Conservation (phyloP, 805 yeast genomes). For the Nakazawaea laoshanensis region DNA sequence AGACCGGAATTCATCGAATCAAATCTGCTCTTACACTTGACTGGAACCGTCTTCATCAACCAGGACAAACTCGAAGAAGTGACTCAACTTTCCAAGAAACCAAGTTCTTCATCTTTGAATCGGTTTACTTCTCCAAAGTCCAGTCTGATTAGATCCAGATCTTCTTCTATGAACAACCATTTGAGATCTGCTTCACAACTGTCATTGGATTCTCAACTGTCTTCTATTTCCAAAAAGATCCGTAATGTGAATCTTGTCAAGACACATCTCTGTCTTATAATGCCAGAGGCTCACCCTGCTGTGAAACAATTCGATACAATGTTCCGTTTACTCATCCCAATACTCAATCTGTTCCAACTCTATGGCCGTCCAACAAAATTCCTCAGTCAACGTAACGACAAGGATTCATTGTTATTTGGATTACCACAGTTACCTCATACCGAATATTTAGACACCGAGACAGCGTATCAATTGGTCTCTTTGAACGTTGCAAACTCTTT, state of each 20-base stretch:
- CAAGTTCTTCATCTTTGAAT: slow-evolving; percentile 19
- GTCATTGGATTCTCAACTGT: slow-evolving; percentile 18
- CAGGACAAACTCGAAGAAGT: slow-evolving; percentile 17
- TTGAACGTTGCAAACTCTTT: slow-evolving; percentile 23
- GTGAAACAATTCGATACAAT: slow-evolving; percentile 67
- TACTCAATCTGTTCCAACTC: slow-evolving; percentile 59
- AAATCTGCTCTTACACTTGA: slow-evolving; percentile 45
- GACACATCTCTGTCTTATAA: slow-evolving; percentile 25
- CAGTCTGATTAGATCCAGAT: slow-evolving; percentile 2
- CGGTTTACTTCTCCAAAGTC: slow-evolving; percentile 11
- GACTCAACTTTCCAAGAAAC: slow-evolving; percentile 16
- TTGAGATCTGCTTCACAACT: slow-evolving; percentile 14
- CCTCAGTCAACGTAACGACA: slow-evolving; percentile 46
- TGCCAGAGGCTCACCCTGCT: slow-evolving; percentile 68
- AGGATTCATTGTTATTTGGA: slow-evolving; percentile 54
- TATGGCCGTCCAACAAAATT: slow-evolving; percentile 70
- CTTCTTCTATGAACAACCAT: slow-evolving; percentile 8
- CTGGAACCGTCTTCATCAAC: slow-evolving; percentile 46
- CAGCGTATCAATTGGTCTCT: slow-evolving; percentile 21
- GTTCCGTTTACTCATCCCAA: slow-evolving; percentile 60
- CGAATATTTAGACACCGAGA: slow-evolving; percentile 36
- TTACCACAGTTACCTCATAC: slow-evolving; percentile 68
- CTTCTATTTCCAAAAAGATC: slow-evolving; percentile 14
- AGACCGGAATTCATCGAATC: slow-evolving; percentile 46
- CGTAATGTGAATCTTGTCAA: slow-evolving; percentile 15